These are phyloP conservation scores for Rhizophagus prolifer DNA, from an alignment of 192 early-diverging fungal genomes.

Conservation along the genomic window DNA sequence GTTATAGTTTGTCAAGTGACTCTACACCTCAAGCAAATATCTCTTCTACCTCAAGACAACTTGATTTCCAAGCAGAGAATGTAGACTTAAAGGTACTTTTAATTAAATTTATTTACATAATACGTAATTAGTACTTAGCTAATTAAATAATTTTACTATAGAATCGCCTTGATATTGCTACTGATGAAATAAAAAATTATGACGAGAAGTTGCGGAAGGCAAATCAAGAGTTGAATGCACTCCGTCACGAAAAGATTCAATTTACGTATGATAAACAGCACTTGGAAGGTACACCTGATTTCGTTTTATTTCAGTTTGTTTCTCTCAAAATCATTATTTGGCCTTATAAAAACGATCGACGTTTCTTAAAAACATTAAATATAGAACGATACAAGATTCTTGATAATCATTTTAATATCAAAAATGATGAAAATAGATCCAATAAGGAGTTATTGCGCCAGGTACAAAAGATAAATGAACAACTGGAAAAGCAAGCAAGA, in stretches of 20 bases:
- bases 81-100: background rate
- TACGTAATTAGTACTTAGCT: background rate
- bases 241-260: background rate
- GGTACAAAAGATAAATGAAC: constrained; percentile 3
- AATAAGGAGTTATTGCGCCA: background rate
- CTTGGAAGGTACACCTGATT: background rate
- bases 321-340: too few relatives aligned
- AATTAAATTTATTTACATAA: background rate
- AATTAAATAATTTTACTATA: background rate
- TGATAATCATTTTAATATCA: background rate
- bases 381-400: constrained; percentile 5
- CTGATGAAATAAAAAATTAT: background rate
- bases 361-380: background rate
- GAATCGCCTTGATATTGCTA: constrained; percentile 2
- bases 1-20: background rate
- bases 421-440: background rate
- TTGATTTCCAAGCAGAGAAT: background rate
- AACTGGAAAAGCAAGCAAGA: background rate
- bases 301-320: too few relatives aligned
- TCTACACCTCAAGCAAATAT: background rate
- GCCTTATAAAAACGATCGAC: background rate
- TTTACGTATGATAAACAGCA: background rate
- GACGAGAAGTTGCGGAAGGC: background rate
- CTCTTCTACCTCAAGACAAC: background rate
- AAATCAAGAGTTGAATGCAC: constrained; percentile 1